Percentiles rank a stretch among this genome's conserved stretches.
Conservation (phyloP, 306 rosid species). For the Aeschynomene evenia region DNA sequence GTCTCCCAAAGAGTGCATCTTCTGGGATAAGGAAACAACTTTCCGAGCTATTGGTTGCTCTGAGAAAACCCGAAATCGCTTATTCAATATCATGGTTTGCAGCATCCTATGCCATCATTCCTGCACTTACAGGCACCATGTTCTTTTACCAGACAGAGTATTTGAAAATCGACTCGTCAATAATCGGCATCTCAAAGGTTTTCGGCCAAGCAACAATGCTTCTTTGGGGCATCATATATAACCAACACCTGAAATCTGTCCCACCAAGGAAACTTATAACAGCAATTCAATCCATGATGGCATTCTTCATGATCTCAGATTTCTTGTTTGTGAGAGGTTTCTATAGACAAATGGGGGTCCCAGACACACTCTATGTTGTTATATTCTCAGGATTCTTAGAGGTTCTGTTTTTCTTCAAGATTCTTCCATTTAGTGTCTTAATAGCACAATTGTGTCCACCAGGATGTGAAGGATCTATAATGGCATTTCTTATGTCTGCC, state of each 20-base stretch:
- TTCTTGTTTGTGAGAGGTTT: conserved; percentile 71
- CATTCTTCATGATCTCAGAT: conserved; percentile 76
- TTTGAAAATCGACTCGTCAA: conserved; percentile 66
- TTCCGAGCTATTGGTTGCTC: conserved; percentile 53
- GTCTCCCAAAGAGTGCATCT: conserved; percentile 54
- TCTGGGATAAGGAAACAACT: conserved; percentile 66
- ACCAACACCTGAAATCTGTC: conserved; percentile 56
- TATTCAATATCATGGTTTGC: conserved; percentile 79
- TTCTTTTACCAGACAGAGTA: conserved; percentile 85
- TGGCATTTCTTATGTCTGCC: conserved; percentile 89
- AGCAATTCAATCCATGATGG: conserved; percentile 65
- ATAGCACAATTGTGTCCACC: conserved; percentile 74
- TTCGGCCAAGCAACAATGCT: conserved; percentile 89
- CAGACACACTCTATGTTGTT: conserved; percentile 67
- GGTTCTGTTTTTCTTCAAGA: conserved; percentile 72
- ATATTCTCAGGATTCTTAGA: conserved; percentile 76
- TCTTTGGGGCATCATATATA: conserved; percentile 68
- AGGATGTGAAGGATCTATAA: conserved; percentile 91
- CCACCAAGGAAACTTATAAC: conserved; percentile 71
- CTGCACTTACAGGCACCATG: conserved; percentile 85
- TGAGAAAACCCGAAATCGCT: conserved; percentile 64
- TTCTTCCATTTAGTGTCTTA: conserved; percentile 75
- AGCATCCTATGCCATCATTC: conserved; percentile 78
- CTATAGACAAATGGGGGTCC: conserved; percentile 63
- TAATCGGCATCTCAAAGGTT: conserved; percentile 81